phyloP scores from a whole-genome alignment of 371 early-diverging fungal genomes.

The Circinella minor region DNA sequence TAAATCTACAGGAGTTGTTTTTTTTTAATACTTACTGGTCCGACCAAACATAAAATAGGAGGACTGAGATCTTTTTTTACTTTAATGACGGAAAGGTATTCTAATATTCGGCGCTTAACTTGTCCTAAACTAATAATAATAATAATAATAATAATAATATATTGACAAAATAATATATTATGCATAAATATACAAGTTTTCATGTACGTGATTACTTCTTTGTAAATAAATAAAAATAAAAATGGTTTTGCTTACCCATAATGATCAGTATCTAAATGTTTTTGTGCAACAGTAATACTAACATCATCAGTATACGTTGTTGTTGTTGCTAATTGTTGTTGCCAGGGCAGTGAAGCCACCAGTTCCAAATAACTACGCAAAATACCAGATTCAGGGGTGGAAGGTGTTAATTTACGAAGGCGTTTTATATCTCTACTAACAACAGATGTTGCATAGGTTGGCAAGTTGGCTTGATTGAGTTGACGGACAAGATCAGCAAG shows the following conservation, averaged over 20 bases:
- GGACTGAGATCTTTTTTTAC: slow-evolving; percentile 65
- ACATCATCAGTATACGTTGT: slow-evolving; percentile 22
- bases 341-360: slow-evolving; percentile 82
- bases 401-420: slow-evolving; percentile 70
- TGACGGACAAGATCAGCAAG: slow-evolving; percentile 60
- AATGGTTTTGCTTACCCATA: slow-evolving; percentile 54
- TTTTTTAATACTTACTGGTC: slow-evolving; percentile 46
- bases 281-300: slow-evolving; percentile 65
- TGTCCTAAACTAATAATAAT: slow-evolving; percentile 56
- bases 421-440: slow-evolving; percentile 76
- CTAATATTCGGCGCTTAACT: slow-evolving; percentile 84
- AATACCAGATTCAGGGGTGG: slow-evolving; percentile 80
- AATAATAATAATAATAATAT: background rate
- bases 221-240: background rate
- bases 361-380: slow-evolving; percentile 80
- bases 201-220: background rate
- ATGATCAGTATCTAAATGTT: slow-evolving; percentile 80
- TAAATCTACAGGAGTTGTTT: background rate
- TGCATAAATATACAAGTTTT: background rate
- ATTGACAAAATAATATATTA: background rate
- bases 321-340: slow-evolving; percentile 42
- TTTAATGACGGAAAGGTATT: slow-evolving; percentile 84
- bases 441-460: slow-evolving; percentile 63
- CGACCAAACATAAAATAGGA: slow-evolving; percentile 83
- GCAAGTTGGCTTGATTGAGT: slow-evolving; percentile 62